These are phyloP conservation scores for Eucalyptus curtisii DNA, from an alignment of 345 rosid species.

Conservation along the genomic window DNA sequence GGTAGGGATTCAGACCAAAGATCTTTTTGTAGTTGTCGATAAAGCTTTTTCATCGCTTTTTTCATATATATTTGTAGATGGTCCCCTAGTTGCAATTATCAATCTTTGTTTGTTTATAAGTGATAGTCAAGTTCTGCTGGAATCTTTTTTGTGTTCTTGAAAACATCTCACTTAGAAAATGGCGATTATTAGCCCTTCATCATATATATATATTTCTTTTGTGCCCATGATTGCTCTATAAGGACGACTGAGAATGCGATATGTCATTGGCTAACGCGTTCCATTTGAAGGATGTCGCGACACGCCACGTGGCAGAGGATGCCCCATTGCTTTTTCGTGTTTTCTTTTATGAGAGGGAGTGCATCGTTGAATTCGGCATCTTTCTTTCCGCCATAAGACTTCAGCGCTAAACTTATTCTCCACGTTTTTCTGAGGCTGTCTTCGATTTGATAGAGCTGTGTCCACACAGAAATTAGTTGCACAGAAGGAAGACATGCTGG, in stretches of 20 bases:
- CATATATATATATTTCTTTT: not conserved
- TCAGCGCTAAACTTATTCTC: not conserved
- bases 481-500: not conserved
- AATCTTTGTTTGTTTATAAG: not conserved
- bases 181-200: not conserved
- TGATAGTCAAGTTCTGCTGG: not conserved
- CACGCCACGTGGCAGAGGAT: not conserved
- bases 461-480: not conserved
- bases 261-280: not conserved
- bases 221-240: not conserved
- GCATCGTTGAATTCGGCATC: not conserved
- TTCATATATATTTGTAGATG: not conserved
- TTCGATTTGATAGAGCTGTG: not conserved
- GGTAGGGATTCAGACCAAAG: not conserved
- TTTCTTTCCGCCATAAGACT: not conserved
- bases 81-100: not conserved
- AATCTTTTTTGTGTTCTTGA: not conserved
- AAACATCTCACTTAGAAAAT: not conserved
- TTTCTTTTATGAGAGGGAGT: not conserved
- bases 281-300: not conserved
- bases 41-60: not conserved
- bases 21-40: not conserved
- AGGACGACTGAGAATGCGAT: not conserved
- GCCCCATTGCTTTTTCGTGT: not conserved
- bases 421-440: not conserved